A percentile compares a stretch with the other conserved stretches of the same genome.
Conservation (phyloP, 225 moss, liverwort and hornwort genomes). For the Asterella californica region DNA sequence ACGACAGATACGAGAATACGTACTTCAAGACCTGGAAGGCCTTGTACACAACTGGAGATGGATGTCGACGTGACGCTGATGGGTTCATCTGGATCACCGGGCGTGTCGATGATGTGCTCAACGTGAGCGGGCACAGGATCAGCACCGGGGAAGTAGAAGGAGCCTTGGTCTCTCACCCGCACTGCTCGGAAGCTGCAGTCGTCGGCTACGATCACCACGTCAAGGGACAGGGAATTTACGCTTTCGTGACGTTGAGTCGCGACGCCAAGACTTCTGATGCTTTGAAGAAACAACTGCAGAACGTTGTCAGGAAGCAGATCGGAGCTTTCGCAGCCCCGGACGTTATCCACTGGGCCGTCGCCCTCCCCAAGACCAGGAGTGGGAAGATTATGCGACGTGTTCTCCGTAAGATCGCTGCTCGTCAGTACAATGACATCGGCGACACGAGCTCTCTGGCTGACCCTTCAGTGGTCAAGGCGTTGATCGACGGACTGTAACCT, state of each 20-base stretch:
- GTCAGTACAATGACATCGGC: conserved; percentile 67
- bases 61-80: conserved; percentile 63
- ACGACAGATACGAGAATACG: conserved; percentile 57
- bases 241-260: conserved; percentile 64
- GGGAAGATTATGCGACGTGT: conserved; percentile 84
- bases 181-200: conserved; percentile 76
- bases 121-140: conserved; percentile 86
- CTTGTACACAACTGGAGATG: conserved; percentile 74
- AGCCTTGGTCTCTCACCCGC: conserved; percentile 60
- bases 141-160: conserved; percentile 87
- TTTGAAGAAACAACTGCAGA: conserved; percentile 57
- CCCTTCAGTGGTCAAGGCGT: conserved; percentile 51
- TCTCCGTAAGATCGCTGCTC: conserved; percentile 71
- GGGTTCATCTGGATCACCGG: conserved; percentile 81
- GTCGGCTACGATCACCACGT: conserved; percentile 80
- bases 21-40: conserved; percentile 72
- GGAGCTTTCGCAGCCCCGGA: conserved; percentile 74
- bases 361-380: conserved; percentile 74
- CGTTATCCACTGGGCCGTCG: conserved; percentile 67
- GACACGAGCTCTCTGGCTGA: conserved; percentile 72
- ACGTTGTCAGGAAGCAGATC: conserved; percentile 66
- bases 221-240: conserved; percentile 78
- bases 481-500: conserved; percentile 24
- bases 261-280: conserved; percentile 49
- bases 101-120: conserved; percentile 72